Evolutionary conservation across 148 eudicot genomes (phyloP).

Genomic region (Bassia scoparia): DNA sequence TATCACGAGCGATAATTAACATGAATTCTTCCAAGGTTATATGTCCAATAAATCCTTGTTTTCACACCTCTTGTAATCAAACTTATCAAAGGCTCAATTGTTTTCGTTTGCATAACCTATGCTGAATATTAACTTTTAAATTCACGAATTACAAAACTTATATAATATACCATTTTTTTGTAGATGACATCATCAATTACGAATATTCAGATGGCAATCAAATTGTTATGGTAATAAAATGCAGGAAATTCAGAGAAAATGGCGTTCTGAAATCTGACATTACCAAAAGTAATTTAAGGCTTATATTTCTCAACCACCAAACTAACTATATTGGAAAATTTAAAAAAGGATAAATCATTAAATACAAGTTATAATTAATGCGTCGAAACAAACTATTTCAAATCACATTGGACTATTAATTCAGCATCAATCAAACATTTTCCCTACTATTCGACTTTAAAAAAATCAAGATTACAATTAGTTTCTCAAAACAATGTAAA

Average conservation of each 20-base stretch:
- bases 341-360: background rate
- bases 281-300: background rate
- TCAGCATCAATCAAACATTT: background rate
- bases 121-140: background rate
- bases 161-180: background rate
- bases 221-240: background rate
- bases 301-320: background rate
- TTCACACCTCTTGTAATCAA: conserved; percentile 10
- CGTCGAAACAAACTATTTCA: background rate
- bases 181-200: background rate
- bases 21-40: conserved; percentile 22
- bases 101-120: background rate
- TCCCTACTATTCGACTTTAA: background rate
- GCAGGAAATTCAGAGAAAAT: background rate
- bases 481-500: background rate
- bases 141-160: background rate
- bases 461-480: background rate
- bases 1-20: conserved; percentile 69
- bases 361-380: background rate
- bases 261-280: background rate
- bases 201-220: too few relatives aligned
- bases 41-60: too few relatives aligned
- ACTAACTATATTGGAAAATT: background rate
- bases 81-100: conserved; percentile 1
- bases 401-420: background rate